These are phyloP conservation scores for Starmerella powellii DNA, from an alignment of 805 yeast genomes.

Conservation along the genomic window DNA sequence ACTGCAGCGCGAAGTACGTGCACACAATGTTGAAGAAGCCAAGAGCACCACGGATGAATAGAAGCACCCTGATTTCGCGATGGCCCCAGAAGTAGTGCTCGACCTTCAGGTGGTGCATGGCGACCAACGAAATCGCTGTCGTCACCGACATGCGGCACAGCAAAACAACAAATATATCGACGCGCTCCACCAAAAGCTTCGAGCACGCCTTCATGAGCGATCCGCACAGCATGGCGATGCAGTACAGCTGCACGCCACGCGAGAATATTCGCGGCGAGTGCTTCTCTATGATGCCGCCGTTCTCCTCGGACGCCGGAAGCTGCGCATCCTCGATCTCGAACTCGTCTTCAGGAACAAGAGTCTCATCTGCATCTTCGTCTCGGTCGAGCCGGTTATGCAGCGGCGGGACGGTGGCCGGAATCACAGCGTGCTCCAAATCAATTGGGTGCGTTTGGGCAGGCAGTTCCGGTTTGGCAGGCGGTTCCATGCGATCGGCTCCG, in stretches of 20 bases:
- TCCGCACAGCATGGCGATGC: slow-evolving; percentile 19
- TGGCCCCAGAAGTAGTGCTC: slow-evolving; percentile 65
- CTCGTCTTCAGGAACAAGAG: not conserved
- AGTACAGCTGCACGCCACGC: slow-evolving; percentile 16
- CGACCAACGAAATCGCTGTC: slow-evolving; percentile 42
- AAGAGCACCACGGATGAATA: slow-evolving; percentile 50
- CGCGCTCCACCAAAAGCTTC: slow-evolving; percentile 14
- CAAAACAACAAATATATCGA: slow-evolving; percentile 34
- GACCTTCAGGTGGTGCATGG: slow-evolving; percentile 42
- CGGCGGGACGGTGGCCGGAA: too few relatives aligned
- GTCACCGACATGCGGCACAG: slow-evolving; percentile 70
- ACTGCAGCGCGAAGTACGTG: slow-evolving; percentile 59
- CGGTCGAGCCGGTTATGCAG: too few relatives aligned
- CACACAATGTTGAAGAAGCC: slow-evolving; percentile 79
- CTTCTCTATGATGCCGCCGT: not conserved
- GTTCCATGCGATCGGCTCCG: too few relatives aligned
- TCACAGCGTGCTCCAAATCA: too few relatives aligned
- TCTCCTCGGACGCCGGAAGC: too few relatives aligned
- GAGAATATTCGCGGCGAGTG: slow-evolving; percentile 5
- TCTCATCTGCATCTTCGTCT: not conserved
- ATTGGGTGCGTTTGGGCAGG: too few relatives aligned
- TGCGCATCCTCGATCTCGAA: slow-evolving; percentile 8
- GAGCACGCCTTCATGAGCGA: slow-evolving; percentile 21
- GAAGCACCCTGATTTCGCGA: slow-evolving; percentile 39
- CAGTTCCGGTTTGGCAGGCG: too few relatives aligned